Conservation (phyloP, 306 rosid species). For the Sicyos baderoa region DNA sequence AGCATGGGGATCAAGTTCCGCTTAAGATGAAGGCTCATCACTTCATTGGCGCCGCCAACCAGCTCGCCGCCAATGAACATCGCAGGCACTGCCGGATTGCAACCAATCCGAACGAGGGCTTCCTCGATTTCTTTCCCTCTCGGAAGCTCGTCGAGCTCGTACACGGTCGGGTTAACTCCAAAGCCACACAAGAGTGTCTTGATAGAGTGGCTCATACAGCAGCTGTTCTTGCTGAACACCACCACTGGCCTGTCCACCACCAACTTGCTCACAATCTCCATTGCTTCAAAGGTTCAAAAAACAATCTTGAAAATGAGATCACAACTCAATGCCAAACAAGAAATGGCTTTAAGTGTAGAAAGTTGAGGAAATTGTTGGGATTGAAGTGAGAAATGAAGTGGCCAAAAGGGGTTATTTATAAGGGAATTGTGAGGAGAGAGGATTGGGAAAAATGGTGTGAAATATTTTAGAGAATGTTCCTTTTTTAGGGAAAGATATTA, state of each 20-base stretch:
- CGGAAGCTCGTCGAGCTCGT: constrained; percentile 77
- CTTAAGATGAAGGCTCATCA: constrained; percentile 85
- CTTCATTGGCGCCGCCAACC: constrained; percentile 83
- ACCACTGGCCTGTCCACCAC: constrained; percentile 83
- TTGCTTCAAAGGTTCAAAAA: neutral
- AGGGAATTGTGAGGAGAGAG: neutral
- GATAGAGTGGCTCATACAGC: constrained; percentile 84
- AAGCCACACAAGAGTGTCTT: constrained; percentile 70
- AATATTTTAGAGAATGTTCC: neutral
- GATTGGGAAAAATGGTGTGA: neutral
- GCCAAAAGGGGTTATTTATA: constrained; percentile 6
- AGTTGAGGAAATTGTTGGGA: neutral
- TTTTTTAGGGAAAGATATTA: neutral
- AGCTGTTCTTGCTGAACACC: constrained; percentile 83
- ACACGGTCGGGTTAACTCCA: constrained; percentile 76
- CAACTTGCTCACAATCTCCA: constrained; percentile 74
- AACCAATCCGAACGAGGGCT: constrained; percentile 58
- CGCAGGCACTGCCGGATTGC: constrained; percentile 68
- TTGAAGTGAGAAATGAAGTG: constrained; percentile 14
- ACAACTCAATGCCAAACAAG: neutral
- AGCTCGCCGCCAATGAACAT: constrained; percentile 79
- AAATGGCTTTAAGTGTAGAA: neutral
- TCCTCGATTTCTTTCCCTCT: constrained; percentile 87
- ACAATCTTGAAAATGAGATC: neutral
- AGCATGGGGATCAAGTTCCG: constrained; percentile 89